These are phyloP conservation scores for Meredithiella fracta DNA, from an alignment of 2,329 filamentous ascomycete genomes.

Conservation along the genomic window DNA sequence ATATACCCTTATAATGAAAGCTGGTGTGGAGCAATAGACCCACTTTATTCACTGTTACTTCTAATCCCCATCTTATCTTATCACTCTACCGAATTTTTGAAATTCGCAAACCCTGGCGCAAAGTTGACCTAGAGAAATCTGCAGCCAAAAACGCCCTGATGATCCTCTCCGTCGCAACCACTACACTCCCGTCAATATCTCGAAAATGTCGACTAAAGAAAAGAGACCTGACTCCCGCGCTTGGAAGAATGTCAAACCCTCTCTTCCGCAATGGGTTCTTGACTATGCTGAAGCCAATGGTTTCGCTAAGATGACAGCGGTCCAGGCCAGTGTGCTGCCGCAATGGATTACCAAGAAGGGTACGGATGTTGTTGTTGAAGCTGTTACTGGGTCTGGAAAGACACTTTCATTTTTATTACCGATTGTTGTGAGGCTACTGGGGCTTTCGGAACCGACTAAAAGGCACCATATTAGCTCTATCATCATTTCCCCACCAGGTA, in stretches of 20 bases:
- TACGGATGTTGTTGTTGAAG: conserved; percentile 72
- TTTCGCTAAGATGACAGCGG: conserved; percentile 75
- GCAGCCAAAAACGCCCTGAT: neutral
- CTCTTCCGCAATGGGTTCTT: conserved; percentile 53
- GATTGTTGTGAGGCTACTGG: conserved; percentile 64
- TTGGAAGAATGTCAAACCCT: conserved; percentile 25
- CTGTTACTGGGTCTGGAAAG: conserved; percentile 83
- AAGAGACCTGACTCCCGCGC: conserved; percentile 30
- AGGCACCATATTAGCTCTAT: conserved; percentile 83
- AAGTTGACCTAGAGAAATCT: neutral
- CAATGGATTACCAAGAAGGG: conserved; percentile 70
- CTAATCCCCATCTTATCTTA: conserved; percentile 11
- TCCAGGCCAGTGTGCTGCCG: conserved; percentile 83
- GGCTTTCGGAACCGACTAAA: conserved; percentile 66
- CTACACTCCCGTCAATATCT: neutral
- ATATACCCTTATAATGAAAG: neutral
- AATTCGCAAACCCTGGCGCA: conserved; percentile 4
- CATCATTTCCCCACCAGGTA: conserved; percentile 62
- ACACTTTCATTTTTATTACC: conserved; percentile 76
- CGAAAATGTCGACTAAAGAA: conserved; percentile 16
- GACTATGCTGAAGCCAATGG: conserved; percentile 74
- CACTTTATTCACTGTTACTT: neutral
- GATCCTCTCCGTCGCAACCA: neutral
- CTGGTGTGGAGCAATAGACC: too few relatives aligned
- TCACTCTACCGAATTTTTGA: conserved; percentile 13